Conservation (phyloP, 768 basidiomycete species). For the Russula earlei region DNA sequence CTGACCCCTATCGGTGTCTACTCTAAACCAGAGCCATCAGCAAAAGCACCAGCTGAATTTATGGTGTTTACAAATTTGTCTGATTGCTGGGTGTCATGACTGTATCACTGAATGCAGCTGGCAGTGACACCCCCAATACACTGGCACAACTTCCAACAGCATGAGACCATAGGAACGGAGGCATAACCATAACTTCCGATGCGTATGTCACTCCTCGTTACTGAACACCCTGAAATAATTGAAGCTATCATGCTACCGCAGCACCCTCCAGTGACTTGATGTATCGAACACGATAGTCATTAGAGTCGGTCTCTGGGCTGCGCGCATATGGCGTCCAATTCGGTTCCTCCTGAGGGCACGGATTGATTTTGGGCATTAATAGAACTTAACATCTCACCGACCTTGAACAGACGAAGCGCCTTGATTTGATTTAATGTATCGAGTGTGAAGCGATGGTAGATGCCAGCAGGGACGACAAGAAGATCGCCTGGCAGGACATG, state of each 20-base stretch:
- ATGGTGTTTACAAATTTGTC: no score
- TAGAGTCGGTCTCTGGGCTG: conserved; percentile 48
- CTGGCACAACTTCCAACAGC: no score
- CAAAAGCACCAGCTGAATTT: no score
- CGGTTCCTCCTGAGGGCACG: conserved; percentile 61
- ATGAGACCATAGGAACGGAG: no score
- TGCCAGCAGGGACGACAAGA: conserved; percentile 79
- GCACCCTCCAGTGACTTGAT: conserved; percentile 29
- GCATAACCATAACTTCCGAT: no score
- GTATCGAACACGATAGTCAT: conserved; percentile 55
- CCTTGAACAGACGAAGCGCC: conserved; percentile 81
- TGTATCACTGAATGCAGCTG: no score
- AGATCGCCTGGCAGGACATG: conserved; percentile 72
- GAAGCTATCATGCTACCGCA: not conserved
- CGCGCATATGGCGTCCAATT: conserved; percentile 83
- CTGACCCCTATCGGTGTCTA: no score
- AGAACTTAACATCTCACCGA: conserved; percentile 22
- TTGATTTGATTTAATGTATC: conserved; percentile 66
- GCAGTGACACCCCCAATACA: no score
- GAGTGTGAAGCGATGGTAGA: conserved; percentile 92
- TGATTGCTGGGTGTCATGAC: no score
- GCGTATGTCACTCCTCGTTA: no score
- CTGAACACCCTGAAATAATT: no score
- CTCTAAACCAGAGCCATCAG: no score
- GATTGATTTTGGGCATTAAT: not conserved